Base-by-base conservation (phyloP, 179 eudicot species). In the Patellifolia procumbens region DNA sequence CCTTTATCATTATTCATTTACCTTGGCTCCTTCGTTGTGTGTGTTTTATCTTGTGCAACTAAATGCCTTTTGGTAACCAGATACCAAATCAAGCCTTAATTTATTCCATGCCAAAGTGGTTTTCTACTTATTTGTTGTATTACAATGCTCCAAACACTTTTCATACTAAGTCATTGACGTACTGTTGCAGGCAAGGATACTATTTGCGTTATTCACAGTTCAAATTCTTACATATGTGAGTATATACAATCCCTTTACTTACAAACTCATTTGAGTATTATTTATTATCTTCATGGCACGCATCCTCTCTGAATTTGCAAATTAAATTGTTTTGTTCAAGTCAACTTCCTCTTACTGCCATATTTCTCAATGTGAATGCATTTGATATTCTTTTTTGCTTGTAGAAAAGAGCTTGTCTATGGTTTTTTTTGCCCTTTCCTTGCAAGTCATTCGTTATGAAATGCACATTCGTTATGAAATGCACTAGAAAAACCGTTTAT, bases 161-260 rank as follows among this genome's bases (percentile, higher is more conserved):
- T 48, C 19, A 34, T 31, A 2, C 43, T 61, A 46, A 74, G 17
- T 16, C 66, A 43, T 49, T 7, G n/a, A 22, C 29, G 11, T 29
- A 53, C 12, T 45, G 28, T 0, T 42, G 76, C 76, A 74, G 76
- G 59, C 45, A 29, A 74, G 42, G 56, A 61, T 45, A 28, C 60
- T 74, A 29, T 31, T 29, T 29, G 4, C 15, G 7, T 28, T 61
- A 60, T 35, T 59, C 17, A 45, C 68, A 42, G 29, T 9, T 45
- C 29, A 19, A 45, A 34, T 73, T 49, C 48, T 56, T 60, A 74
- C n/a, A 29, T 9, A 74, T 60, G 76, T 74, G 7, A 74, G 76
- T 74, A 43, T 49, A 60, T 11, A 61, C 26, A 24, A 20, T 28
- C 29, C 11, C 16, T 58, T 31, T 49, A 28, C 15, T 42, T 20